A percentile compares a stretch with the other conserved stretches of the same genome.
These are phyloP conservation scores for Rhytidiadelphus loreus DNA, from an alignment of 225 moss, liverwort and hornwort species.

Conservation along the genomic window DNA sequence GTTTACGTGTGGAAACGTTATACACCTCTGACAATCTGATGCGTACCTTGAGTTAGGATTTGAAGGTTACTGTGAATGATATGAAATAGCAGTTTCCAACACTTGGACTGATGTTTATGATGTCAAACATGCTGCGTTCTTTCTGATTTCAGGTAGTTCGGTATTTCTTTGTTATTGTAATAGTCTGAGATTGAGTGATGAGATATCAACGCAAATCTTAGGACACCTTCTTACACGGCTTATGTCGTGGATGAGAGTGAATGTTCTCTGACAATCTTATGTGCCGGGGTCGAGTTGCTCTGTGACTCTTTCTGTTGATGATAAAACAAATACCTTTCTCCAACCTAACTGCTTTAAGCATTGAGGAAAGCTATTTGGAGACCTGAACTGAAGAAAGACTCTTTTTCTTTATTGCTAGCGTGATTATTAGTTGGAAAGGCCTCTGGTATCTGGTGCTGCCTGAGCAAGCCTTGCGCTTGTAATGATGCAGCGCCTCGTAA, in stretches of 20 bases:
- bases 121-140: constrained; percentile 35
- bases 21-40: constrained; percentile 25
- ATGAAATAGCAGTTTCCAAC: constrained; percentile 25
- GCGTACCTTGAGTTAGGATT: fast-evolving
- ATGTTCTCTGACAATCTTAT: not conserved
- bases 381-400: not conserved
- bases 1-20: not conserved
- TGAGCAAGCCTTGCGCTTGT: not conserved
- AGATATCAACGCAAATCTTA: constrained; percentile 10
- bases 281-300: fast-evolving
- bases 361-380: constrained; percentile 7
- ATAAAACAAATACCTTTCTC: constrained; percentile 12
- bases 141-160: not conserved
- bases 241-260: constrained; percentile 8
- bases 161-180: fast-evolving
- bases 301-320: not conserved
- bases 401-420: fast-evolving
- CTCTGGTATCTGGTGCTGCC: not conserved
- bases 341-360: not conserved
- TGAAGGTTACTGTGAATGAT: not conserved
- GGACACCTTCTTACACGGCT: constrained; percentile 18
- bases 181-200: not conserved
- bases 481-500: not conserved
- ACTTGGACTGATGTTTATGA: constrained; percentile 30
- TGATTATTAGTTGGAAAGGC: not conserved